Base-by-base conservation (phyloP, 805 yeast species). In the Kluyveromyces starmeri region DNA sequence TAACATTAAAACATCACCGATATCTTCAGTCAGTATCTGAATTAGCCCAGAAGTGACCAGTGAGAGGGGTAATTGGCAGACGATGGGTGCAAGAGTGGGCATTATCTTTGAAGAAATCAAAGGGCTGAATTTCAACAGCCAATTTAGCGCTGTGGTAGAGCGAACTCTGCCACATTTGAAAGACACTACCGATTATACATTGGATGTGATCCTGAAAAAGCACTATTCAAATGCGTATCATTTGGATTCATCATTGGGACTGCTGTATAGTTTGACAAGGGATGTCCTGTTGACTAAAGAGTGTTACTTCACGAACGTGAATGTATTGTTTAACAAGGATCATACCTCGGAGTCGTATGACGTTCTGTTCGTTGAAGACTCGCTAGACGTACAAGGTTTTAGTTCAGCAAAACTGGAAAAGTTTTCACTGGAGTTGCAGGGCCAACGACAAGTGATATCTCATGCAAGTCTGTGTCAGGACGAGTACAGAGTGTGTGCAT, bases 401-500 rank as follows among this genome's bases (percentile, higher is more conserved):
- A 20, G 17, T n/a, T 34, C 4, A n/a, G 29, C 22, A 23, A 17
- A 34, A 34, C 16, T 28, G n/a, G 22, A 34, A 24, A 28, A 12
- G 8, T 30, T 15, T 19, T 11, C 20, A 12, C 18, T 13, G n/a
- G 4, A 14, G n/a, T 12, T n/a, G 4, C 4, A 7, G 5, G 5
- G 4, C 9, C 9, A 6, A 12, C 4, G 19, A 3, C 6, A 3
- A 9, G 5, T 13, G 7, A 11, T 5, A 9, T 11, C 16, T 11
- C 22, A 11, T 4, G 26, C 12, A n/a, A 44, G 37, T 2, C 43
- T 45, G 14, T 51, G 46, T 12, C 48, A 47, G 15, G 46, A 52
- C 7, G 35, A 43, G 3, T 65, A 59, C 39, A 38, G 43, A 12
- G 65, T 67, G 4, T 47, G 56, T 18, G 89, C 95, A 0, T 77